Percentiles rank a stretch among this genome's conserved stretches.
These are phyloP conservation scores for Thermomucor indicae-seudaticae DNA, from an alignment of 371 early-diverging fungal species.

Conservation along the genomic window DNA sequence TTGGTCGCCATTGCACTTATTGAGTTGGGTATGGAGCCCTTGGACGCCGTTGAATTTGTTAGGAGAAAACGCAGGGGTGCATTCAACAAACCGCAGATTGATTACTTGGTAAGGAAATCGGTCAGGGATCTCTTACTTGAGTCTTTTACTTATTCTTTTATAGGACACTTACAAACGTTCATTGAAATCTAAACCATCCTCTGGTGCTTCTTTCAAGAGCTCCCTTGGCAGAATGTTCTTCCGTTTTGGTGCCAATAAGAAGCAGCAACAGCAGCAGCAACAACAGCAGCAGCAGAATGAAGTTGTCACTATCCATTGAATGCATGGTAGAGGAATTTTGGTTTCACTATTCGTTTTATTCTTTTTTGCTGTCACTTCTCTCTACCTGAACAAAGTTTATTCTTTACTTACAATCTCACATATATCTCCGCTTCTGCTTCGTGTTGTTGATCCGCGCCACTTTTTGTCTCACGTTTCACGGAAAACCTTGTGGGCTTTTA, in stretches of 20 bases:
- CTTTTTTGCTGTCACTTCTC: too few relatives aligned
- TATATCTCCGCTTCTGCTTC: too few relatives aligned
- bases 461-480: too few relatives aligned
- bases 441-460: too few relatives aligned
- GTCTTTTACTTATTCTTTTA: not conserved
- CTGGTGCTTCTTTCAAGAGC: slow-evolving; percentile 13
- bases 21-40: slow-evolving; percentile 71
- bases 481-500: too few relatives aligned
- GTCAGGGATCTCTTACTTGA: not conserved
- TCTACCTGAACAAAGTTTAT: too few relatives aligned
- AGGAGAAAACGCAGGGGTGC: slow-evolving; percentile 77
- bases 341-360: too few relatives aligned
- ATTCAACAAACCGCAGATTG: slow-evolving; percentile 76
- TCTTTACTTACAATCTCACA: too few relatives aligned
- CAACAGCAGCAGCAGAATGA: too few relatives aligned
- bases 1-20: slow-evolving; percentile 76
- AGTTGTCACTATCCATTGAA: slow-evolving; percentile 21
- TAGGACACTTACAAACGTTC: slow-evolving; percentile 38
- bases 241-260: slow-evolving; percentile 18
- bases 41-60: slow-evolving; percentile 73
- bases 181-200: slow-evolving; percentile 17
- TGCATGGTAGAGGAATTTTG: slow-evolving; percentile 14
- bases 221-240: slow-evolving; percentile 28
- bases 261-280: slow-evolving; percentile 14
- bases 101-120: slow-evolving; percentile 62